These are phyloP conservation scores for Chloranthus sessilifolius DNA, from an alignment of 164 flowering plant species.

Conservation along the genomic window DNA sequence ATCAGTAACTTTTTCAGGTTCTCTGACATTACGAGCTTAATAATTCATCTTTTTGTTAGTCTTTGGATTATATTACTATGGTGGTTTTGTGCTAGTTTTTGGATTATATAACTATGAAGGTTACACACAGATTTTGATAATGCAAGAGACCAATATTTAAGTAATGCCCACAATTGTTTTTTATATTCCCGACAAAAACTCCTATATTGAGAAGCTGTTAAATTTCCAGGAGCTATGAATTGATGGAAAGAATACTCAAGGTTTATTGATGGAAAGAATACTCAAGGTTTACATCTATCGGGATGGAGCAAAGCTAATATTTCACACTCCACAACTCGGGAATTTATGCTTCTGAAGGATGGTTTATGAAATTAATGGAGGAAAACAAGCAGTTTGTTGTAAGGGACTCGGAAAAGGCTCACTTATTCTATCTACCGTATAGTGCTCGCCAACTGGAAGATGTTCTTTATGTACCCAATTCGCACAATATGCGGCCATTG, in stretches of 20 bases:
- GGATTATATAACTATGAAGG: too few relatives aligned
- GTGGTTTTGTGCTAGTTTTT: too few relatives aligned
- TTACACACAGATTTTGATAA: too few relatives aligned
- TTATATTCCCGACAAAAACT: too few relatives aligned
- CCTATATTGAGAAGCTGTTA: background rate
- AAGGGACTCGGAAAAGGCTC: slow-evolving; percentile 20
- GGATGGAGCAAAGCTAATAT: slow-evolving; percentile 20
- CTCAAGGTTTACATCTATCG: slow-evolving; percentile 21
- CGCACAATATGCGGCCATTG: slow-evolving; percentile 22
- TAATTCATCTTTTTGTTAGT: too few relatives aligned
- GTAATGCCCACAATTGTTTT: too few relatives aligned
- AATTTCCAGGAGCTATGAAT: slow-evolving; percentile 23
- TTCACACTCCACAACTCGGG: slow-evolving; percentile 24
- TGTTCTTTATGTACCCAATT: slow-evolving; percentile 21
- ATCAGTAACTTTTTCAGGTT: too few relatives aligned
- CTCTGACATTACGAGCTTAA: too few relatives aligned
- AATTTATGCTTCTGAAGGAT: slow-evolving; percentile 28
- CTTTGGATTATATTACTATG: too few relatives aligned
- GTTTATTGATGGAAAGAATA: slow-evolving; percentile 23
- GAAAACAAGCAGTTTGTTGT: slow-evolving; percentile 22
- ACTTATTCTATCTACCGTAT: slow-evolving; percentile 24
- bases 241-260: slow-evolving; percentile 24
- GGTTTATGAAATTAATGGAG: slow-evolving; percentile 23
- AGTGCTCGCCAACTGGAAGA: slow-evolving; percentile 20
- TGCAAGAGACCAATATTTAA: too few relatives aligned